Evolutionary conservation across 2,329 filamentous ascomycete species (phyloP).

Genomic region (Berkeleyomyces rouxiae): DNA sequence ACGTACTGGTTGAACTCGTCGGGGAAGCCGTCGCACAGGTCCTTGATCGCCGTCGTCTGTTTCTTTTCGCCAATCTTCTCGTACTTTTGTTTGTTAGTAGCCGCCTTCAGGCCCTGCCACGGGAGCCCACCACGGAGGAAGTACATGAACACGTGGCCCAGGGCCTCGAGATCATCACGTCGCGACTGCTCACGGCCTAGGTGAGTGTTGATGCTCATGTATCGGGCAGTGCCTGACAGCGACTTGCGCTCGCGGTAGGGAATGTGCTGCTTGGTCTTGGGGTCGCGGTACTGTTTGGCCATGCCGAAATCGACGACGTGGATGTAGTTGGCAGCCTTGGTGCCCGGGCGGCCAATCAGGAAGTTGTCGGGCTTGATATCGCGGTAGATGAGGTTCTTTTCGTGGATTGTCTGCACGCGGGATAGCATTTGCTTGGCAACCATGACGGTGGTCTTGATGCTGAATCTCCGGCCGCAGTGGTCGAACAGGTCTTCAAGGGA

Average conservation of each 20-base stretch:
- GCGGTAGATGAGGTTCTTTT: conserved; percentile 97
- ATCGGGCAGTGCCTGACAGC: conserved; percentile 85
- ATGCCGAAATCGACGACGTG: conserved; percentile 98
- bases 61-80: conserved; percentile 99
- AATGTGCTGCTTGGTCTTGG: conserved; percentile 98
- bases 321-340: conserved; percentile 93
- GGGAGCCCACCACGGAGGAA: conserved; percentile 54
- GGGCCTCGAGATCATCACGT: conserved; percentile 84
- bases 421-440: conserved; percentile 98
- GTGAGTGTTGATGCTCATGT: conserved; percentile 99
- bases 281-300: conserved; percentile 98
- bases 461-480: conserved; percentile 87
- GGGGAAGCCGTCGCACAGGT: conserved; percentile 89
- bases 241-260: conserved; percentile 95
- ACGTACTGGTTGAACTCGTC: conserved; percentile 97
- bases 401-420: conserved; percentile 82
- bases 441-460: conserved; percentile 97
- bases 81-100: conserved; percentile 88
- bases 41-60: conserved; percentile 92
- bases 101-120: conserved; percentile 58
- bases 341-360: conserved; percentile 78
- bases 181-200: conserved; percentile 89
- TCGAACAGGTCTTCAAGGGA: conserved; percentile 95
- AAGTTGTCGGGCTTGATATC: conserved; percentile 99
- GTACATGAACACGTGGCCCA: conserved; percentile 61